Base-by-base conservation (phyloP, 2,329 filamentous ascomycete species). In the Reticulascus tulasneorum region DNA sequence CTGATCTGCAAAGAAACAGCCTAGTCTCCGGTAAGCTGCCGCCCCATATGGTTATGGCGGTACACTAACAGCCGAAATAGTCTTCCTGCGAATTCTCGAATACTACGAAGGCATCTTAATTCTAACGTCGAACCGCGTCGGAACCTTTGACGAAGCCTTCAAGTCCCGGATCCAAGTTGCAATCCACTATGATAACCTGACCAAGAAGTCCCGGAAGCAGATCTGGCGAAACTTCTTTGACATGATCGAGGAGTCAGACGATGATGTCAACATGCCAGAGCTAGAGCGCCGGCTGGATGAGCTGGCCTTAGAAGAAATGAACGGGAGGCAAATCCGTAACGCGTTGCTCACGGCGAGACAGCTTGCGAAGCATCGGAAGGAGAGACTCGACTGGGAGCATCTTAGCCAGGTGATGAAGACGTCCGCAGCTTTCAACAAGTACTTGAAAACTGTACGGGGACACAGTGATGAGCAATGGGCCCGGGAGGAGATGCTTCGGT, bases 1-100 rank as follows among this genome's bases (percentile, higher is more conserved):
- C 16, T 4, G 86, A 94, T 49, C 82, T 94, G 29, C 82, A 90
- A 54, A 42, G 54, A 5, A 57, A 57, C 20, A 47, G 44, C 2
- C 36, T 51, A 4, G 46, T 53, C 34, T 53, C 46, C 9, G 46
- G 47, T 50, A 23, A 33, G 46, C 16, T 26, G 4, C 10, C 8
- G 8, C 5, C n/a, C n/a, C n/a, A n/a, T n/a, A n/a, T n/a, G n/a
- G n/a, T n/a, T n/a, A n/a, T n/a, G n/a, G n/a, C n/a, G n/a, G n/a
- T 27, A 33, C 0, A 49, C 44, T n/a, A 44, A 47, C 1, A 42
- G 1, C 40, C 45, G 11, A 40, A 35, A 7, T 25, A 19, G 58
- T 62, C 0, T 62, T 64, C 27, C 43, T 63, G 6, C 52, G 60
- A 7, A 49, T 55, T 0, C 45, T 64, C 4, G 59, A 60, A 28